Conservation (phyloP, 2,329 filamentous ascomycete species). For the Sclerotinia nivalis region DNA sequence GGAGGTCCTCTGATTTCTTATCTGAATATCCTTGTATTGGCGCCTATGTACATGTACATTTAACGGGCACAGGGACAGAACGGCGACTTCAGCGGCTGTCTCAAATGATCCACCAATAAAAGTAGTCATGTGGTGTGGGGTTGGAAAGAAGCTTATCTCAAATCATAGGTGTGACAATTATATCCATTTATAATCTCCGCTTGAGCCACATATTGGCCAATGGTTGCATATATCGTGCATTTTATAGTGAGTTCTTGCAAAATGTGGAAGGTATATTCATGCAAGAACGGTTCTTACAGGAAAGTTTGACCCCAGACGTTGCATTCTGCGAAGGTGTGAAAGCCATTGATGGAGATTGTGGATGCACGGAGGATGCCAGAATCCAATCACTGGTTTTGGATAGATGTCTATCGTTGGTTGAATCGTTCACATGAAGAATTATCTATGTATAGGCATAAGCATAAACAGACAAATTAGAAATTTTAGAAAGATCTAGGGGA, state of each 20-base stretch:
- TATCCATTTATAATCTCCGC: neutral
- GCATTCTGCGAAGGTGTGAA: neutral
- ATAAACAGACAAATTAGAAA: neutral
- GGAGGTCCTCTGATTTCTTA: slow-evolving; percentile 24
- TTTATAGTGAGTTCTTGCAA: slow-evolving; percentile 1
- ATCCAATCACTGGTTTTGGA: slow-evolving; percentile 4
- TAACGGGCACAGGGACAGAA: neutral
- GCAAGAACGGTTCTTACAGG: neutral
- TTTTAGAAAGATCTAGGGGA: neutral
- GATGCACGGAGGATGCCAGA: neutral
- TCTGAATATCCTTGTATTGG: slow-evolving; percentile 14
- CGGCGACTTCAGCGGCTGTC: slow-evolving; percentile 8
- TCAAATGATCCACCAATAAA: slow-evolving; percentile 18
- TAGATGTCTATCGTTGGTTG: neutral
- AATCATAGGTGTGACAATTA: neutral
- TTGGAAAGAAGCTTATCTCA: slow-evolving; percentile 19
- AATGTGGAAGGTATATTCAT: slow-evolving; percentile 2
- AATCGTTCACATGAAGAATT: neutral
- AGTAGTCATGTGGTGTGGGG: neutral
- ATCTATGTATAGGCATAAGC: neutral
- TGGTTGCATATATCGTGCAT: slow-evolving; percentile 8
- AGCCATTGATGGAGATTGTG: neutral
- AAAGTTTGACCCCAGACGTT: neutral
- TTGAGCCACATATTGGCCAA: neutral
- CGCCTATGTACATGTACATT: slow-evolving; percentile 7